Evolutionary conservation across 805 yeast genomes (phyloP).

Genomic region (Cyberlindnera euphorbiae): DNA sequence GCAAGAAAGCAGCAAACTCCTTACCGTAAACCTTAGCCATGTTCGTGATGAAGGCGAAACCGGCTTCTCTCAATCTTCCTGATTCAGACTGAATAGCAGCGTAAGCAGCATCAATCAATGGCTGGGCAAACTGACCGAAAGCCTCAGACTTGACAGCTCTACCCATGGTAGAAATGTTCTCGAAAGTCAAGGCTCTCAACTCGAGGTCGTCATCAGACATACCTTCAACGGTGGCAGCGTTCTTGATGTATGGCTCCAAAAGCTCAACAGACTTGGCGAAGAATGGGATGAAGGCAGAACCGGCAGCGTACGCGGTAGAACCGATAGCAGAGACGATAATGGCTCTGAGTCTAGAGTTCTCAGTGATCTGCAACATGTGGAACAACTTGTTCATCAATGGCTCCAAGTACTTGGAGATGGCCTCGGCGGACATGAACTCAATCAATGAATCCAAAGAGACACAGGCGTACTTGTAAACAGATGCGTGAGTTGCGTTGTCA

Average conservation of each 20-base stretch:
- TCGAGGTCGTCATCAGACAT: constrained; percentile 86
- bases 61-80: constrained; percentile 88
- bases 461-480: constrained; percentile 87
- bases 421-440: constrained; percentile 86
- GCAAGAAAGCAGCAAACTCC: constrained; percentile 83
- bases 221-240: constrained; percentile 65
- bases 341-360: constrained; percentile 64
- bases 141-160: constrained; percentile 92
- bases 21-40: constrained; percentile 93
- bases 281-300: constrained; percentile 81
- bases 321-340: constrained; percentile 94
- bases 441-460: constrained; percentile 86
- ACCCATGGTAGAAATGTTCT: constrained; percentile 91
- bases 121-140: constrained; percentile 80
- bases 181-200: constrained; percentile 87
- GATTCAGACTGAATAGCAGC: constrained; percentile 70
- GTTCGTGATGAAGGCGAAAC: constrained; percentile 87
- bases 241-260: constrained; percentile 76
- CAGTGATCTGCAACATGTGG: constrained; percentile 73
- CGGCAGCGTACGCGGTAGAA: constrained; percentile 94
- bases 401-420: constrained; percentile 74
- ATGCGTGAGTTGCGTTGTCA: constrained; percentile 77
- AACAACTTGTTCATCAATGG: constrained; percentile 88
- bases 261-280: constrained; percentile 76
- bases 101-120: constrained; percentile 85